Percentiles rank a stretch among this genome's conserved stretches.
phyloP scores from a whole-genome alignment of 129 eudicot genomes.

The Kitagawia praeruptora region DNA sequence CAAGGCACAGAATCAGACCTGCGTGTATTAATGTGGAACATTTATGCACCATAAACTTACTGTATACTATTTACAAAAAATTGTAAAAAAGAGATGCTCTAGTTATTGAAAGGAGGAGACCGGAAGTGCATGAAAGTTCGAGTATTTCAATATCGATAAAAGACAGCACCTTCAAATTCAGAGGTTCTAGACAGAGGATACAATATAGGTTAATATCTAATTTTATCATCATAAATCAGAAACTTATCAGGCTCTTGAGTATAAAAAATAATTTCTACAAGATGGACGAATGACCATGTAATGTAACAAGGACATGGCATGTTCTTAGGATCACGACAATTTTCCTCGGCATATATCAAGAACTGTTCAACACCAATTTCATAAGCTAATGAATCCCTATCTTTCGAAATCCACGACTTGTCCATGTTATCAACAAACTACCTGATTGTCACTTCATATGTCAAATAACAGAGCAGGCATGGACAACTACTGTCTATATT shows the following conservation, averaged over 20 bases:
- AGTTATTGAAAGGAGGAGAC: not conserved
- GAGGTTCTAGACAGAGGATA: not conserved
- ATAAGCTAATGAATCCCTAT: too few relatives aligned
- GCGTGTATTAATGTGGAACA: conserved; percentile 16
- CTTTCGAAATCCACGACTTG: too few relatives aligned
- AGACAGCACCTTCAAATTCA: not conserved
- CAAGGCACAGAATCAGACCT: conserved; percentile 61
- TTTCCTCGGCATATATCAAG: too few relatives aligned
- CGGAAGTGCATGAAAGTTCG: not conserved
- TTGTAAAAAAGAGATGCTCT: not conserved
- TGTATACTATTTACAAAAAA: not conserved
- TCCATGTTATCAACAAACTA: too few relatives aligned
- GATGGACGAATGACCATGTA: not conserved
- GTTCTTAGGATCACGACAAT: too few relatives aligned
- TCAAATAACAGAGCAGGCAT: too few relatives aligned
- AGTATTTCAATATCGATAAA: not conserved
- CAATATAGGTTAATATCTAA: not conserved
- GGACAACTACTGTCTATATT: too few relatives aligned
- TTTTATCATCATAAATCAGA: not conserved
- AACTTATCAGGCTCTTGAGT: not conserved
- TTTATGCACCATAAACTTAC: not conserved
- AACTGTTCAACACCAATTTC: too few relatives aligned
- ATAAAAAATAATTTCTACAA: not conserved
- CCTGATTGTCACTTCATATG: too few relatives aligned
- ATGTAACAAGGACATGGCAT: too few relatives aligned